Evolutionary conservation across 768 basidiomycete genomes (phyloP).

Genomic region (Flagelloscypha sp.): DNA sequence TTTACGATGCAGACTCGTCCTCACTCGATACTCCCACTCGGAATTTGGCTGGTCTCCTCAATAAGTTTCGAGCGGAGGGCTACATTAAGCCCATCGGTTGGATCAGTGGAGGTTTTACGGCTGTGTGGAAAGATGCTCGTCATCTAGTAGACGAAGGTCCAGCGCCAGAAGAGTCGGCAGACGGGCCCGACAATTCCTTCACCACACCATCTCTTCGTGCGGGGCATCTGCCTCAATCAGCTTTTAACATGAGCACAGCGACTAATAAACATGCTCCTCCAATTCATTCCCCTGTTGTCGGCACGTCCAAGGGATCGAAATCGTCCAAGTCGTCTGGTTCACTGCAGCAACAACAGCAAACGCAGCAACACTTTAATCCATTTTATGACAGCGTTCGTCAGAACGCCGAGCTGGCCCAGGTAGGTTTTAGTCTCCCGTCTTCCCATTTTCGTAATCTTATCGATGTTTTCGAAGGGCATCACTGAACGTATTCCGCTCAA

Average conservation of each 20-base stretch:
- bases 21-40: constrained; percentile 50
- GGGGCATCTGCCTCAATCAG: constrained; percentile 52
- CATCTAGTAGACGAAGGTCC: constrained; percentile 45
- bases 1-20: constrained; percentile 77
- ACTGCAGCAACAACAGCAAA: too few species aligned
- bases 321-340: too few species aligned
- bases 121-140: constrained; percentile 47
- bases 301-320: too few species aligned
- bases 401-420: constrained; percentile 73
- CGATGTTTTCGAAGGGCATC: constrained; percentile 34
- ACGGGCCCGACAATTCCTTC: constrained; percentile 22
- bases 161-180: constrained; percentile 41
- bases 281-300: too few species aligned
- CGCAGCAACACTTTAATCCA: constrained; percentile 72
- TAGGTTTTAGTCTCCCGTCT: constrained; percentile 25
- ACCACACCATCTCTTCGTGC: constrained; percentile 37
- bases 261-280: too few species aligned
- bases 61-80: constrained; percentile 57
- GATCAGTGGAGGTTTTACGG: constrained; percentile 78
- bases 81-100: constrained; percentile 60
- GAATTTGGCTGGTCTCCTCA: constrained; percentile 67
- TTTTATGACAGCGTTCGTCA: constrained; percentile 94
- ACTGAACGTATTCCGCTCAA: constrained; percentile 78
- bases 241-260: constrained; percentile 48
- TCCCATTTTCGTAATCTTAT: neutral